Evolutionary conservation across 129 eudicot genomes (phyloP).

Genomic region (Deinandra increscens): DNA sequence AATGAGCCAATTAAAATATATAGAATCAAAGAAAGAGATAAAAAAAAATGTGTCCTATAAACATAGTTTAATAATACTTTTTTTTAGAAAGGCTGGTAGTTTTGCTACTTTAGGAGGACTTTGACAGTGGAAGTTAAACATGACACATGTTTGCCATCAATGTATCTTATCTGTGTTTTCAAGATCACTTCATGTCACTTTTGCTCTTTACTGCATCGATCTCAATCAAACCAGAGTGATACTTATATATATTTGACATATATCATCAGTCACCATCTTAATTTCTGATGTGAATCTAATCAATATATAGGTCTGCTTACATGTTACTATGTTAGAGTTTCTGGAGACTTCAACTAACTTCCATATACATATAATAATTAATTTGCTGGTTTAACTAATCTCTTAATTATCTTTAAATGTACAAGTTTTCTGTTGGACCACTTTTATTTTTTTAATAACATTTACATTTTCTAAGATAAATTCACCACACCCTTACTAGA

Average conservation of each 20-base stretch:
- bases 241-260: conserved; percentile 6
- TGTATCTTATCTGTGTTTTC: conserved; percentile 17
- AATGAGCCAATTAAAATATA: not conserved
- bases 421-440: not conserved
- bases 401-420: not conserved
- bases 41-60: conserved; percentile 3
- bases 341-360: not conserved
- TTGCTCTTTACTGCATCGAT: conserved; percentile 16
- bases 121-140: conserved; percentile 23
- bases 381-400: not conserved
- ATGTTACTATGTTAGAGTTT: not conserved
- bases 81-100: conserved; percentile 20
- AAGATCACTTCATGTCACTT: conserved; percentile 30
- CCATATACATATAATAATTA: not conserved
- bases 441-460: not conserved
- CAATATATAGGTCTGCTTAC: not conserved
- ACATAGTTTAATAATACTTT: conserved; percentile 8
- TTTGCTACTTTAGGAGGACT: conserved; percentile 28
- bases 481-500: too few relatives aligned
- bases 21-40: not conserved
- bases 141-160: conserved; percentile 36
- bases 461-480: too few relatives aligned
- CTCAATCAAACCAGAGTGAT: conserved; percentile 20
- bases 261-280: conserved; percentile 20
- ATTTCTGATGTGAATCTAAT: conserved; percentile 19